A percentile compares a stretch with the other conserved stretches of the same genome.
phyloP scores from a whole-genome alignment of 805 yeast species.

The Lachancea quebecensis region DNA sequence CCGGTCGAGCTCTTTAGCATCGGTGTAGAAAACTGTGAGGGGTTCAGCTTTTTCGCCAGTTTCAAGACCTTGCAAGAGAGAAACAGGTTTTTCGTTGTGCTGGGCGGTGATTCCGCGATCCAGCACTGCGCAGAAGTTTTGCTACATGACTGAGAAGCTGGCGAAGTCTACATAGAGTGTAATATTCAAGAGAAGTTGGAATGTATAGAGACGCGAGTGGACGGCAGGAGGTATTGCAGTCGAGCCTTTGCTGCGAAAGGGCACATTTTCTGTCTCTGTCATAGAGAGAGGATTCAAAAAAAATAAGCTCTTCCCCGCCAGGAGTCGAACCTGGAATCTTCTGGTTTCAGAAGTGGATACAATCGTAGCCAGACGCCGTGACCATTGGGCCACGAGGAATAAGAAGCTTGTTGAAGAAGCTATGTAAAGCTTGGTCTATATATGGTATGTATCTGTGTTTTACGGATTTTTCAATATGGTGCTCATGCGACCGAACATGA shows the following conservation, averaged over 20 bases:
- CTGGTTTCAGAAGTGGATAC: conserved; percentile 30
- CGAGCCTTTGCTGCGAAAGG: neutral
- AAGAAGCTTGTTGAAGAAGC: conserved; percentile 19
- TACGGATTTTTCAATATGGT: too few species aligned
- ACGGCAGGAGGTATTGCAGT: neutral
- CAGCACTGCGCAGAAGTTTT: neutral
- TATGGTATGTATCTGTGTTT: neutral
- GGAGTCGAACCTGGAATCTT: conserved; percentile 51
- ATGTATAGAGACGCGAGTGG: neutral
- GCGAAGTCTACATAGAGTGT: neutral
- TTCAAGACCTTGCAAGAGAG: conserved; percentile 9
- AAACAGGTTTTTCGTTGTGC: conserved; percentile 4
- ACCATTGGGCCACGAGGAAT: conserved; percentile 73
- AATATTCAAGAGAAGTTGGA: neutral
- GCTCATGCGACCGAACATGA: too few species aligned
- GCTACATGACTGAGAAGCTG: neutral
- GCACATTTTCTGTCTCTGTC: neutral
- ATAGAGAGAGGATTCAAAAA: neutral
- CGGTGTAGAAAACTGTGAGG: conserved; percentile 4
- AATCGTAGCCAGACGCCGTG: conserved; percentile 66
- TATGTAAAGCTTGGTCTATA: neutral
- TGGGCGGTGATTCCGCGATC: conserved; percentile 5
- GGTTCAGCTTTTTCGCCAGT: conserved; percentile 9
- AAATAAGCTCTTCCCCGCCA: conserved; percentile 39
- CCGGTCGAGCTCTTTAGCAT: conserved; percentile 7